Evolutionary conservation across 768 basidiomycete species (phyloP).

Genomic region (Lactarius psammicola): DNA sequence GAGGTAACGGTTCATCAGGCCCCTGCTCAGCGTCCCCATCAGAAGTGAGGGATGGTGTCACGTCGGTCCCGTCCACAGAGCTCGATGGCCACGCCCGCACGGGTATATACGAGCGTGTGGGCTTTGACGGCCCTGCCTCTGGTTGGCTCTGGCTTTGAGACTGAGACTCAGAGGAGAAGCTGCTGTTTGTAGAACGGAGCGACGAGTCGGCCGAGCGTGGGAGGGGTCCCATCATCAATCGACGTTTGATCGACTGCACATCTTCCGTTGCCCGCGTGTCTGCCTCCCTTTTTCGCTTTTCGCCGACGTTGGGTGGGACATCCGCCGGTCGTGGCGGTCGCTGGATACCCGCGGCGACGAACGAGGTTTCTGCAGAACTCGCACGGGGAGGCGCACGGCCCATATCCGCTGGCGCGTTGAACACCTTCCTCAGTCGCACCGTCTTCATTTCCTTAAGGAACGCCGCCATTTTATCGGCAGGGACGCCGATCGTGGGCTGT

Average conservation of each 20-base stretch:
- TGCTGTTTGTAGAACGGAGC: conserved; percentile 11
- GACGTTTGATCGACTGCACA: conserved; percentile 16
- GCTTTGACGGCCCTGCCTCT: conserved; percentile 15
- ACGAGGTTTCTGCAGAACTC: conserved; percentile 7
- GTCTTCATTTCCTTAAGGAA: conserved; percentile 81
- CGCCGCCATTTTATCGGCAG: conserved; percentile 79
- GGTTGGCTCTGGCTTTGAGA: conserved; percentile 15
- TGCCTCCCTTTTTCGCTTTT: conserved; percentile 26
- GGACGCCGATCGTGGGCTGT: conserved; percentile 67
- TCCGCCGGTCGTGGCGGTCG: conserved; percentile 11
- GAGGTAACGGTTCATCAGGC: conserved; percentile 22
- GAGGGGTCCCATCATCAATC: conserved; percentile 21
- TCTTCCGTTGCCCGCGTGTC: conserved; percentile 1
- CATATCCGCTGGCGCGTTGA: conserved; percentile 33
- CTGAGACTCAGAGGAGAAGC: conserved; percentile 14
- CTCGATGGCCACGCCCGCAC: conserved; percentile 25
- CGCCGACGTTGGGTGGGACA: conserved; percentile 7
- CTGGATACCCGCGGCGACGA: conserved; percentile 17
- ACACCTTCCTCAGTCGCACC: conserved; percentile 61
- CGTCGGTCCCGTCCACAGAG: conserved; percentile 28
- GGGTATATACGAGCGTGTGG: conserved; percentile 10
- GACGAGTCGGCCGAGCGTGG: conserved; percentile 16
- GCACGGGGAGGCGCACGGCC: conserved; percentile 24
- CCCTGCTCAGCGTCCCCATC: conserved; percentile 24
- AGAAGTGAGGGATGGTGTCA: conserved; percentile 29